A percentile compares a stretch with the other conserved stretches of the same genome.
Conservation (phyloP, 2,329 filamentous ascomycete genomes). For the Aspergillus fischeri region DNA sequence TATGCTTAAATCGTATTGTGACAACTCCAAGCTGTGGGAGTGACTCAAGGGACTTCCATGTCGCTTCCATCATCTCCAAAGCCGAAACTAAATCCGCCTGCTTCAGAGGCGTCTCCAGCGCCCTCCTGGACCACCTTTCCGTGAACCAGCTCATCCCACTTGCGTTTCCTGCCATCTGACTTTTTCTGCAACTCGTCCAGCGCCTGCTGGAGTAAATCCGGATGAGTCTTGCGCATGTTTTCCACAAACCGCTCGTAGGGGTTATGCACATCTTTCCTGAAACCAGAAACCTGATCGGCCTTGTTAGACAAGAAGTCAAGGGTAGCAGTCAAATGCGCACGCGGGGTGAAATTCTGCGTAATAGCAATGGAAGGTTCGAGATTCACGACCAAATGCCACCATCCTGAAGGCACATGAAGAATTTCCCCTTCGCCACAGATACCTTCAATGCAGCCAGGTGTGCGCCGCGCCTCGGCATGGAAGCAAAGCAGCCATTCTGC, state of each 20-base stretch:
- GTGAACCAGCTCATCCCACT: conserved; percentile 77
- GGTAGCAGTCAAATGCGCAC: conserved; percentile 67
- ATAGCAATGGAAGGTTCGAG: conserved; percentile 78
- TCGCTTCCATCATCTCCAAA: conserved; percentile 57
- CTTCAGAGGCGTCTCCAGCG: conserved; percentile 19
- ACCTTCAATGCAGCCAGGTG: conserved; percentile 76
- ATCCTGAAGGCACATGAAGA: conserved; percentile 86
- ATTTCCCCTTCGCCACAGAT: conserved; percentile 82
- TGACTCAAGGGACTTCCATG: conserved; percentile 44
- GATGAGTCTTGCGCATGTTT: conserved; percentile 59
- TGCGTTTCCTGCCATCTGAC: conserved; percentile 66
- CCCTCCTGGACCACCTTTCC: conserved; percentile 40
- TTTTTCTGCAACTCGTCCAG: conserved; percentile 62
- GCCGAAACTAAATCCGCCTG: conserved; percentile 59
- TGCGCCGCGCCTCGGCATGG: conserved; percentile 72
- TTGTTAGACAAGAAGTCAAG: conserved; percentile 78
- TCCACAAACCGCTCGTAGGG: conserved; percentile 72
- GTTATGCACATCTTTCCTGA: conserved; percentile 65
- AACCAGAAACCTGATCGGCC: conserved; percentile 81
- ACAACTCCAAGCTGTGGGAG: neutral
- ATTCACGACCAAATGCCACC: conserved; percentile 97
- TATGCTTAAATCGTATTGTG: neutral
- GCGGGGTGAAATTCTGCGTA: conserved; percentile 92
- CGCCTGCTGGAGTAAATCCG: conserved; percentile 64
- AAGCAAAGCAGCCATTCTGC: conserved; percentile 95